These are phyloP conservation scores for Oryza meyeriana DNA, from an alignment of 176 grass and related monocot species.

Conservation along the genomic window DNA sequence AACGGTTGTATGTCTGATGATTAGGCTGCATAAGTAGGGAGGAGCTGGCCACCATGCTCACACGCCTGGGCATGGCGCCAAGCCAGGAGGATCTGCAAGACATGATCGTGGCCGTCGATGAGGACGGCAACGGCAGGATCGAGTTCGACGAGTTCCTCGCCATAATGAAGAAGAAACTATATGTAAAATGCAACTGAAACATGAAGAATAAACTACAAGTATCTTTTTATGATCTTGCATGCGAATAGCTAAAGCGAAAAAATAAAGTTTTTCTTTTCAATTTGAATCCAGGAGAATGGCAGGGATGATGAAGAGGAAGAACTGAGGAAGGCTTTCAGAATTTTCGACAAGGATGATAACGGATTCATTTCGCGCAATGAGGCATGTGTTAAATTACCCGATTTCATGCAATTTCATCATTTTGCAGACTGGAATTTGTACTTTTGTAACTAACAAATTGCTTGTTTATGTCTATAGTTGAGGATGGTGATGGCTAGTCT, in stretches of 20 bases:
- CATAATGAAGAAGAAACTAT: not conserved
- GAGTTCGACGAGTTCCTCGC: not conserved
- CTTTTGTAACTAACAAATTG: not conserved
- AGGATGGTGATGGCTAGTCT: not conserved
- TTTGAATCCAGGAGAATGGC: not conserved
- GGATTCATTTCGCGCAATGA: not conserved
- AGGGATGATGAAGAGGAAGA: not conserved
- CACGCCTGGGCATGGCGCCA: slow-evolving; percentile 26
- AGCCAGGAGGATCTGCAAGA: slow-evolving; percentile 42
- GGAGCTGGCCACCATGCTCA: slow-evolving; percentile 35
- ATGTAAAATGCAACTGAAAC: not conserved
- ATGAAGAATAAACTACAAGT: not conserved
- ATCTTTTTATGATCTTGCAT: not conserved
- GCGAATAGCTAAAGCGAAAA: not conserved
- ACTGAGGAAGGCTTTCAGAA: not conserved
- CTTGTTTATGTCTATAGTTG: not conserved
- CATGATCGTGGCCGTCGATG: slow-evolving; percentile 49
- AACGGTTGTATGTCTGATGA: not conserved
- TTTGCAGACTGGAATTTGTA: not conserved
- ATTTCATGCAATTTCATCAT: not conserved
- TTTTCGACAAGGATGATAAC: not conserved
- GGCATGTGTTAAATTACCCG: too few relatives aligned
- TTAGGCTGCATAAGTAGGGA: slow-evolving; percentile 44
- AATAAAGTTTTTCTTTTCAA: not conserved
- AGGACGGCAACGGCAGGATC: slow-evolving; percentile 15